Evolutionary conservation across 108 stramenopile genomes (phyloP), one percentile per base, ranked within the genome.

Genomic region (Cylindrotheca fusiformis): DNA sequence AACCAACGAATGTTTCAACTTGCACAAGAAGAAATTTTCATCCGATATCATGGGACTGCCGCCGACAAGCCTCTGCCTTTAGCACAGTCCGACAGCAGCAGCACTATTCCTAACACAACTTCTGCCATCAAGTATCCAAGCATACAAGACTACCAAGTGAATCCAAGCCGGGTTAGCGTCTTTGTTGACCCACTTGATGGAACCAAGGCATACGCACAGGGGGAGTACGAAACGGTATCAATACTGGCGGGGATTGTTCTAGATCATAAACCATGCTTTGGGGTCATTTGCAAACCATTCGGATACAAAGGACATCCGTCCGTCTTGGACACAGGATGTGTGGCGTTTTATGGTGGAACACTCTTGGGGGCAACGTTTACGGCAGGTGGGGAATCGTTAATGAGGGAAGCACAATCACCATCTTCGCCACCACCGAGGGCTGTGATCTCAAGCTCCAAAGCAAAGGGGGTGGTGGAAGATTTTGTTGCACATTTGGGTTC

Each of bases 161-260:
- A 78, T 61, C 32, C 60, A 18, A n/a, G 14, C 4, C 57, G 77
- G 25, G 72, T 84, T 26, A 53, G 68, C 68, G 76, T 89, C 49
- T 84, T 88, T 50, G 78, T 94, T n/a, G 92, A 94, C 66, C 92
- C 92, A 8, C 73, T 94, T 18, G 92, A 94, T 72, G 92, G 86
- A 32, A 94, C 92, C 28, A 78, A 82, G 14, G 78, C 83, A 23
- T 94, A 88, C 67, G 80, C 88, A 27, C 72, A 81, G 5, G 84
- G 74, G 27, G 63, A 86, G 20, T 83, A 85, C 20, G 88, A 83
- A 48, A 62, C 74, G 3, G 88, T 89, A 27, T 83, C 78, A n/a
- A 85, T 94, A 45, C 73, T 86, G 4, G 72, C 90, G 29, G 88
- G 76, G 17, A 68, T 85, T 25, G 61, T 81, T 46, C 32, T 85